These are phyloP conservation scores for Malassezia brasiliensis DNA, from an alignment of 1,284 basidiomycete species.

Conservation along the genomic window DNA sequence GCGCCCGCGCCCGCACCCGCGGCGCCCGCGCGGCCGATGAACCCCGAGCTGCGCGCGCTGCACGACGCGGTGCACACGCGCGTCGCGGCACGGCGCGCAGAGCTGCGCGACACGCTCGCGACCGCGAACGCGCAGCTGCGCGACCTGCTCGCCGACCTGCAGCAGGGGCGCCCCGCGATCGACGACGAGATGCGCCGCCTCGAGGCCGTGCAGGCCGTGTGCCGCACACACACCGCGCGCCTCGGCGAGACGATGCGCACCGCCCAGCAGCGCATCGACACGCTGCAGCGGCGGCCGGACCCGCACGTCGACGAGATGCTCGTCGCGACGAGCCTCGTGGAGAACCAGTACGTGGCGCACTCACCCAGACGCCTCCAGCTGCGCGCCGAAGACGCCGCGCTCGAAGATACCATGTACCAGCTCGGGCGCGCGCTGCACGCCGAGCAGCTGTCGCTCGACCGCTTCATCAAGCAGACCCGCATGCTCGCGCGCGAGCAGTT, in stretches of 20 bases:
- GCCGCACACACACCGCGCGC: slow-evolving; percentile 63
- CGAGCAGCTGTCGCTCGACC: slow-evolving; percentile 52
- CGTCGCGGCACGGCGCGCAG: slow-evolving; percentile 60
- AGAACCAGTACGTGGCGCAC: slow-evolving; percentile 24
- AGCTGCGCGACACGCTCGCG: slow-evolving; percentile 59
- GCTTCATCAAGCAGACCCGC: slow-evolving; percentile 43
- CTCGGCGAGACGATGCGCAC: slow-evolving; percentile 58
- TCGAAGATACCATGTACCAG: slow-evolving; percentile 96
- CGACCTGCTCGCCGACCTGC: slow-evolving; percentile 70
- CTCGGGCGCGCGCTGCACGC: slow-evolving; percentile 84
- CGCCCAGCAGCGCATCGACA: slow-evolving; percentile 61
- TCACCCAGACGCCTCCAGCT: slow-evolving; percentile 62
- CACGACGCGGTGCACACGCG: slow-evolving; percentile 70
- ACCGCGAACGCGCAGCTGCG: slow-evolving; percentile 66
- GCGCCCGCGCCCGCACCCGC: not conserved
- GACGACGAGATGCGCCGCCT: slow-evolving; percentile 90
- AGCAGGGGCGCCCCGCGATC: slow-evolving; percentile 80
- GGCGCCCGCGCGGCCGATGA: slow-evolving; percentile 68
- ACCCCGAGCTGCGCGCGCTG: slow-evolving; percentile 67
- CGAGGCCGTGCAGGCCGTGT: slow-evolving; percentile 86
- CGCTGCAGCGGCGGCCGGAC: slow-evolving; percentile 42
- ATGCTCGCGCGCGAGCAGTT: slow-evolving; percentile 44
- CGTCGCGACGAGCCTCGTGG: slow-evolving; percentile 37
- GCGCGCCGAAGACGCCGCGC: slow-evolving; percentile 94
- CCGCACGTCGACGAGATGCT: slow-evolving; percentile 34